A percentile compares a stretch with the other conserved stretches of the same genome.
These are phyloP conservation scores for Laburnicola sp. DNA, from an alignment of 2,329 filamentous ascomycete genomes.

Conservation along the genomic window DNA sequence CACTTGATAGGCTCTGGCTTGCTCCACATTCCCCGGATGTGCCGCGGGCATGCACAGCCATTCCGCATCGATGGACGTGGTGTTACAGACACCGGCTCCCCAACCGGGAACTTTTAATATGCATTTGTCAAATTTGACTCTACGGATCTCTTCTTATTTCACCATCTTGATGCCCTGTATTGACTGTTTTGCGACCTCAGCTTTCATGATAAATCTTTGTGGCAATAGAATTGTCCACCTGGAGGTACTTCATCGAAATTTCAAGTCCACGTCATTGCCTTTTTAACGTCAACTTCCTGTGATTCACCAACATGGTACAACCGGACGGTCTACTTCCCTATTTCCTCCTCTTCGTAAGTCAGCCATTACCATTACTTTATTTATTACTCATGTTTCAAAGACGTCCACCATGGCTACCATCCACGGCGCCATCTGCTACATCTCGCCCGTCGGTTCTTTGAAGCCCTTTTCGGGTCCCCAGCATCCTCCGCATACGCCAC, in stretches of 20 bases:
- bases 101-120: neutral
- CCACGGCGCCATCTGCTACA: conserved; percentile 10
- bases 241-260: no score
- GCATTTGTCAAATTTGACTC: no score
- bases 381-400: neutral
- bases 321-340: neutral
- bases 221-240: no score
- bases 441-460: conserved; percentile 6
- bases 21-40: neutral
- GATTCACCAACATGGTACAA: neutral
- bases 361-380: neutral
- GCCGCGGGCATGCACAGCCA: neutral
- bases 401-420: conserved; percentile 6
- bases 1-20: neutral
- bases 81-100: neutral
- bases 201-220: no score
- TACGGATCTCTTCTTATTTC: no score
- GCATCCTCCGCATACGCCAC: conserved; percentile 1
- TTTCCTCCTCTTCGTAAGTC: conserved; percentile 4
- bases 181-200: no score
- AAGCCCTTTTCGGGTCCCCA: conserved; percentile 6
- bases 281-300: no score
- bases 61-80: neutral
- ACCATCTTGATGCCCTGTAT: no score
- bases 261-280: no score